Conservation (phyloP, 1,284 basidiomycete genomes). For the Quambalaria eucalypti region DNA sequence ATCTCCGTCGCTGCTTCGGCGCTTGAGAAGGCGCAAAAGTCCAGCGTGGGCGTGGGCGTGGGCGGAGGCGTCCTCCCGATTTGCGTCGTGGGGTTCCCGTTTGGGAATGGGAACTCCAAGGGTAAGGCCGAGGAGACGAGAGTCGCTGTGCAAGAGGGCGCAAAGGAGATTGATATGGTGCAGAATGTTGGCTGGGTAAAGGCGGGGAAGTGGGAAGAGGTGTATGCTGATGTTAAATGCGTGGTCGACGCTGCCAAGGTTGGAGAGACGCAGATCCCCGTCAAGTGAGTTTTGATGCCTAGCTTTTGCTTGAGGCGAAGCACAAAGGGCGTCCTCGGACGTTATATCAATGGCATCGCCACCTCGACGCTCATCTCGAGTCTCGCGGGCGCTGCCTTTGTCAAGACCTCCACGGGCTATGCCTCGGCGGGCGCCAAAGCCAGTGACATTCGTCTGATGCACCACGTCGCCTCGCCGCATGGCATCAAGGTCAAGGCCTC, state of each 20-base stretch:
- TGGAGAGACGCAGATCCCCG: background rate
- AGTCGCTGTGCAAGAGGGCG: constrained; percentile 19
- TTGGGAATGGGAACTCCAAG: constrained; percentile 17
- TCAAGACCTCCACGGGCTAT: constrained; percentile 41
- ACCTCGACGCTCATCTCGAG: constrained; percentile 18
- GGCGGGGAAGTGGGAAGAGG: constrained; percentile 12
- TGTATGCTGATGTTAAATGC: constrained; percentile 23
- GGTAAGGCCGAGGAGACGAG: constrained; percentile 27
- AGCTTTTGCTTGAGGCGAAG: background rate
- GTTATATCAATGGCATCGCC: too few relatives aligned
- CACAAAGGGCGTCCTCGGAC: too few relatives aligned
- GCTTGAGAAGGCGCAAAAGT: constrained; percentile 30
- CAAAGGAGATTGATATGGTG: constrained; percentile 41
- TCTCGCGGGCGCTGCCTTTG: constrained; percentile 29
- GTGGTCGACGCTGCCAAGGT: constrained; percentile 19
- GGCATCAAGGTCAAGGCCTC: constrained; percentile 31
- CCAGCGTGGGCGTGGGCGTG: too few relatives aligned
- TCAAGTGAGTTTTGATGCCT: background rate
- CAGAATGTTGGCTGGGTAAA: constrained; percentile 34
- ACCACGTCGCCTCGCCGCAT: constrained; percentile 15
- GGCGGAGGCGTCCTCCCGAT: constrained; percentile 7
- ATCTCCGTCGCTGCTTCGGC: constrained; percentile 52
- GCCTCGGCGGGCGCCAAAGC: constrained; percentile 28
- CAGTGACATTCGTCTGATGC: constrained; percentile 32
- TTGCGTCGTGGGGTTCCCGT: constrained; percentile 10